These are phyloP conservation scores for Dalbergia oliveri DNA, from an alignment of 306 rosid genomes.

Conservation along the genomic window DNA sequence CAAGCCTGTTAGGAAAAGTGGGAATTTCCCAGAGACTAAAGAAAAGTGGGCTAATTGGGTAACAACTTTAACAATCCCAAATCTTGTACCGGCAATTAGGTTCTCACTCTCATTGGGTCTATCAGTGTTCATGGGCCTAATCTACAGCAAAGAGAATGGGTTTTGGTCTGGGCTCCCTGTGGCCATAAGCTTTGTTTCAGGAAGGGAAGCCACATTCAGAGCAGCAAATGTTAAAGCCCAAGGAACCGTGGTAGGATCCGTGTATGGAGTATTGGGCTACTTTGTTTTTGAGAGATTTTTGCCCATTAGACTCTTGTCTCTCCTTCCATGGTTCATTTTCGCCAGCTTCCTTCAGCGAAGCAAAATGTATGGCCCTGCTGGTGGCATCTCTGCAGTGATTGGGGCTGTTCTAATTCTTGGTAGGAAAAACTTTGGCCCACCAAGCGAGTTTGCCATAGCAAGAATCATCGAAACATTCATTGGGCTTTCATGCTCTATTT, in stretches of 20 bases:
- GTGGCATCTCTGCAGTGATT: conserved; percentile 72
- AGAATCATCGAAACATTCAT: conserved; percentile 72
- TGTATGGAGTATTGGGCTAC: conserved; percentile 71
- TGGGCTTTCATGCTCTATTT: conserved; percentile 62
- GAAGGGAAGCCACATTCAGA: conserved; percentile 69
- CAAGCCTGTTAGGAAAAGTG: not conserved
- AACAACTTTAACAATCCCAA: conserved; percentile 33
- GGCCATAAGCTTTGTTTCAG: conserved; percentile 62
- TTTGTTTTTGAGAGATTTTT: conserved; percentile 58
- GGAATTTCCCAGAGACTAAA: not conserved
- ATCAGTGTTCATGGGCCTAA: conserved; percentile 65
- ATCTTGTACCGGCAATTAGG: conserved; percentile 56
- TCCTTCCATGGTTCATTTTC: conserved; percentile 81
- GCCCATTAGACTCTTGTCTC: conserved; percentile 58
- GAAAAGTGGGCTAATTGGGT: conserved; percentile 36
- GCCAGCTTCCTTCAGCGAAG: conserved; percentile 71
- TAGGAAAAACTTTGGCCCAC: conserved; percentile 63
- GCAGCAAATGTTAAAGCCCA: conserved; percentile 70
- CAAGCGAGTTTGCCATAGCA: conserved; percentile 69
- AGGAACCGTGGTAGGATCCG: conserved; percentile 73
- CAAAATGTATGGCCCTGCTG: conserved; percentile 72
- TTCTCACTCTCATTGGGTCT: conserved; percentile 67
- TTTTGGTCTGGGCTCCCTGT: conserved; percentile 74
- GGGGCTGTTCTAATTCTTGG: conserved; percentile 74
- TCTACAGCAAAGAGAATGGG: conserved; percentile 66